Evolutionary conservation across 306 rosid genomes (phyloP), one percentile per base, ranked within the genome.

Genomic region (Rosa multiflora): DNA sequence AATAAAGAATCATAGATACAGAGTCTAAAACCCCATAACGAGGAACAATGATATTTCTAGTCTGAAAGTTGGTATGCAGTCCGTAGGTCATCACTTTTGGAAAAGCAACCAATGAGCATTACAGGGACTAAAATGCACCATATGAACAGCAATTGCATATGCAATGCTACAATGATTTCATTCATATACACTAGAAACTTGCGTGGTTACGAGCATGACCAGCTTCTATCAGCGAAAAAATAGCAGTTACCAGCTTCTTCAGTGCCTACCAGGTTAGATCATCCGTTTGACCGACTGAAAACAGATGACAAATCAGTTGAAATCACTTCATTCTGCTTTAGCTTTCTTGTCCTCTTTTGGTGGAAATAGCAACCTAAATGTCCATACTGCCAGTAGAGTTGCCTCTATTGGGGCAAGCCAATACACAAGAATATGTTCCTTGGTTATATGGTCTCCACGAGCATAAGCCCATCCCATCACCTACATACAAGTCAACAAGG

Each of bases 381-480:
- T 85, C 96, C 94, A 95, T 53, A 89, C 87, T 20, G 98, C 99
- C 29, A 91, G 87, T 73, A 93, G 73, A 69, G 97, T 90, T 64
- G 91, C 99, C 83, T 91, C 82, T n/a, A 91, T 78, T 5, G 99
- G 99, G 78, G 98, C 98, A 42, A 95, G 88, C 99, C 99, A 95
- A 80, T 95, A 95, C 0, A 95, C 97, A 71, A 90, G 79, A 21
- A 95, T n/a, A 82, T 91, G 97, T 76, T 95, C 99, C 88, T 88
- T 92, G 10, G 96, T 91, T 82, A 88, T 83, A 81, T 92, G 98
- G 74, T 91, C 94, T 1, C 97, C 97, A 8, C 94, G 88, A 67
- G 98, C 99, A 79, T 87, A 95, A 72, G 98, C 97, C 98, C 99
- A 95, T 78, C 97, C 99, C 91, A 91, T 88, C 40, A 87, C 99